A percentile compares a stretch with the other conserved stretches of the same genome.
These are phyloP conservation scores for Pythium oligandrum DNA, from an alignment of 352 stramenopile genomes.

Conservation along the genomic window DNA sequence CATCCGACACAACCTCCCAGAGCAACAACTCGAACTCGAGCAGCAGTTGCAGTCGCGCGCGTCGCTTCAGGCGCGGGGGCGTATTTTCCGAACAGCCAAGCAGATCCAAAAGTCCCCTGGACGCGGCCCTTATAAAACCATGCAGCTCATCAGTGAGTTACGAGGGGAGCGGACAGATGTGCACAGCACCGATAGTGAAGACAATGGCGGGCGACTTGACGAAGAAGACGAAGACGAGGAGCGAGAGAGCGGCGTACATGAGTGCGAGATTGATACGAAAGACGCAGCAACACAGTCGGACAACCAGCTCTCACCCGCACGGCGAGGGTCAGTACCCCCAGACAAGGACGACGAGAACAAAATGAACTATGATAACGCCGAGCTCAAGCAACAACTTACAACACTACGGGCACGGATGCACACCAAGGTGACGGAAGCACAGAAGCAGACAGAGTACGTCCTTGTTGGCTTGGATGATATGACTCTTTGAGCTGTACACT, in stretches of 20 bases:
- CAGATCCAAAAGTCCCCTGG: slow-evolving; percentile 9
- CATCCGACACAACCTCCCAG: slow-evolving; percentile 45
- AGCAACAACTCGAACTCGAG: slow-evolving; percentile 34
- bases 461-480: background rate
- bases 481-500: slow-evolving; percentile 1
- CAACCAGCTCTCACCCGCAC: background rate
- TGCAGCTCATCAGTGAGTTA: slow-evolving; percentile 16
- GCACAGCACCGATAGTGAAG: background rate
- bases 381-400: slow-evolving; percentile 37
- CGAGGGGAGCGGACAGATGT: slow-evolving; percentile 8
- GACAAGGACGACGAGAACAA: slow-evolving; percentile 4
- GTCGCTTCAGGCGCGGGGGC: slow-evolving; percentile 3
- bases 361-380: slow-evolving; percentile 11
- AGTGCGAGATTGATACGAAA: background rate
- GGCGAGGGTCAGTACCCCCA: background rate
- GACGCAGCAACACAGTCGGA: background rate
- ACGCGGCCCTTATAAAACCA: slow-evolving; percentile 16
- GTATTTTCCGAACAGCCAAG: slow-evolving; percentile 6
- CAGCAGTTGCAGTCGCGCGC: slow-evolving; percentile 17
- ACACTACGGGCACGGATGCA: slow-evolving; percentile 49
- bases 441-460: slow-evolving; percentile 39
- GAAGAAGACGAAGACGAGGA: slow-evolving; percentile 11
- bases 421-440: slow-evolving; percentile 37
- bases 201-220: slow-evolving; percentile 4
- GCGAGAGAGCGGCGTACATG: no score